Evolutionary conservation across 2,329 filamentous ascomycete species (phyloP).

Genomic region (Gaeumannomyces sp.): DNA sequence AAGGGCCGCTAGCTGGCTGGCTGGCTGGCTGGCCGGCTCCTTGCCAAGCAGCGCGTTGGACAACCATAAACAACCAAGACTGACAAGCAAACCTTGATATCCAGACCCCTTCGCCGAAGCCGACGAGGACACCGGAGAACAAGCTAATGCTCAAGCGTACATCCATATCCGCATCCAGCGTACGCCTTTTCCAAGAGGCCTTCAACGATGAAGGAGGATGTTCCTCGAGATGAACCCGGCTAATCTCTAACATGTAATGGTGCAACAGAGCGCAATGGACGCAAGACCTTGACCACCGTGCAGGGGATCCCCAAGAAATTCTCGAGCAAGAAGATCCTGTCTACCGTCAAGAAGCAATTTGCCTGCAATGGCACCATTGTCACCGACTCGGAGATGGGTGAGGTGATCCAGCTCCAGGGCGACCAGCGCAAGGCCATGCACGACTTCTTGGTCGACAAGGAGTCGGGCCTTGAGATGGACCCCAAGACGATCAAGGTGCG

Average conservation of each 20-base stretch:
- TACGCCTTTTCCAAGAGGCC: conserved; percentile 39
- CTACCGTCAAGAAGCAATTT: conserved; percentile 99
- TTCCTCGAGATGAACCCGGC: no score
- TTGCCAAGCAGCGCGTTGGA: not conserved
- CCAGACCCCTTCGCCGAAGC: conserved; percentile 99
- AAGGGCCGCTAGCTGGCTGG: not conserved
- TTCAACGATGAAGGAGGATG: no score
- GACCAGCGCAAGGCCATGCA: conserved; percentile 99
- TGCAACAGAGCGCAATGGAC: conserved; percentile 92
- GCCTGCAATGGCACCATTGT: conserved; percentile 99
- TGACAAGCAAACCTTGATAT: conserved; percentile 17
- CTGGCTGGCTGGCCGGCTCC: not conserved
- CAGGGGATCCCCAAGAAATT: conserved; percentile 99
- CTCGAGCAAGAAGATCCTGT: conserved; percentile 99
- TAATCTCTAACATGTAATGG: not conserved
- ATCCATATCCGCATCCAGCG: conserved; percentile 99
- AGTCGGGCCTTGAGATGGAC: conserved; percentile 88
- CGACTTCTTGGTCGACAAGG: conserved; percentile 95
- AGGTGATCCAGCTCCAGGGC: conserved; percentile 98
- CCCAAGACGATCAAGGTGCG: conserved; percentile 90
- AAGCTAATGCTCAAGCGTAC: conserved; percentile 93
- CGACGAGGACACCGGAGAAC: conserved; percentile 97
- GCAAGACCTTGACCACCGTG: conserved; percentile 99
- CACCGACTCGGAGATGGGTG: conserved; percentile 90
- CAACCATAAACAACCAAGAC: conserved; percentile 15